These are phyloP conservation scores for Ophiostoma ips DNA, from an alignment of 2,329 filamentous ascomycete genomes.

Conservation along the genomic window DNA sequence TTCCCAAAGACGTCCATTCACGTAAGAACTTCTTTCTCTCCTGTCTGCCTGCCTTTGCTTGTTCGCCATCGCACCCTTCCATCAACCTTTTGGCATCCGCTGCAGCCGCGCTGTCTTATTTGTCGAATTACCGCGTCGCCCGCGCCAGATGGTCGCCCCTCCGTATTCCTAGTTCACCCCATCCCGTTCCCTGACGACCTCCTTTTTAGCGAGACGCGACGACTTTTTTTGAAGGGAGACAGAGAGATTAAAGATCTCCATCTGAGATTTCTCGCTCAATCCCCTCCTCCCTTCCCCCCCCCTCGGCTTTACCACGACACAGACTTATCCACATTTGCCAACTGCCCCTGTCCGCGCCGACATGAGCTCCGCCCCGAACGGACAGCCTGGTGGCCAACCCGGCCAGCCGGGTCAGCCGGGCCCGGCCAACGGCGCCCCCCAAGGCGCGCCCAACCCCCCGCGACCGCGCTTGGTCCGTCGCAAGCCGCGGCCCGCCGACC, in stretches of 20 bases:
- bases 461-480: slow-evolving; percentile 22
- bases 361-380: slow-evolving; percentile 32
- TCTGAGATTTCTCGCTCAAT: too few species aligned
- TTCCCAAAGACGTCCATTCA: too few species aligned
- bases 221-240: too few species aligned
- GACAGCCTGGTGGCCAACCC: slow-evolving; percentile 18
- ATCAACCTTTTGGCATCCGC: not conserved
- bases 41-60: not conserved
- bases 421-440: slow-evolving; percentile 16
- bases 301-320: too few species aligned
- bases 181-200: not conserved
- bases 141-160: too few species aligned
- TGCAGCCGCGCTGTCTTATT: not conserved
- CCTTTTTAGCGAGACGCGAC: too few species aligned
- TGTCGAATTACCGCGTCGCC: not conserved
- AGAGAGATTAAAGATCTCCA: too few species aligned
- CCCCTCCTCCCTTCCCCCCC: too few species aligned
- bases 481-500: slow-evolving; percentile 41
- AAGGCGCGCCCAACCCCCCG: slow-evolving; percentile 17
- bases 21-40: not conserved
- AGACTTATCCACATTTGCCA: too few species aligned
- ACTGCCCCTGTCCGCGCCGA: too few species aligned
- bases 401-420: slow-evolving; percentile 5
- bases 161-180: too few species aligned
- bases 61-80: not conserved